Conservation (phyloP, 2,329 filamentous ascomycete species). For the Teratosphaeria zuluensis region DNA sequence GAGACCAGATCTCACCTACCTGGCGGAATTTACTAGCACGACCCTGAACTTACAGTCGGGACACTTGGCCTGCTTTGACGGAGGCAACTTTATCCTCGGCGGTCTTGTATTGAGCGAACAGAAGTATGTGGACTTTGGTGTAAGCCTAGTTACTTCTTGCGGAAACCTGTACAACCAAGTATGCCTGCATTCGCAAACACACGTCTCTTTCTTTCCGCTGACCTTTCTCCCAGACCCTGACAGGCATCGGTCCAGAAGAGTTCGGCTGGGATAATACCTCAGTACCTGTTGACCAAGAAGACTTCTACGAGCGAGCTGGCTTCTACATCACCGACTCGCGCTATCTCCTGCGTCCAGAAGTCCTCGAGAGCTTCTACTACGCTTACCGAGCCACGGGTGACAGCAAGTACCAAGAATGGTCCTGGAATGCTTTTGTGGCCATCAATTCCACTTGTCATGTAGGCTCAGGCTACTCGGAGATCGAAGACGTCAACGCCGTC, state of each 20-base stretch:
- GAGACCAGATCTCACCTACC: neutral
- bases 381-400: conserved; percentile 73
- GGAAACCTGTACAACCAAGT: conserved; percentile 54
- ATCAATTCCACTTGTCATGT: conserved; percentile 56
- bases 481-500: conserved; percentile 55
- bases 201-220: neutral
- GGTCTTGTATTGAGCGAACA: neutral
- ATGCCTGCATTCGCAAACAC: neutral
- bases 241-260: conserved; percentile 65
- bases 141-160: conserved; percentile 55
- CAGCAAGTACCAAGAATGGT: conserved; percentile 69
- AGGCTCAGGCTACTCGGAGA: conserved; percentile 56
- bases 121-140: conserved; percentile 1
- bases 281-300: conserved; percentile 31
- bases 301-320: conserved; percentile 57
- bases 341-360: conserved; percentile 70
- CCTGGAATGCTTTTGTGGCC: conserved; percentile 65
- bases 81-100: neutral
- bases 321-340: conserved; percentile 56
- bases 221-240: conserved; percentile 41
- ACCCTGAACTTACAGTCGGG: neutral
- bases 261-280: conserved; percentile 30
- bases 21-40: neutral
- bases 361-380: conserved; percentile 79
- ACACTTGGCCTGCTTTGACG: neutral